Percentiles rank a stretch among this genome's conserved stretches.
Conservation (phyloP, 2,329 filamentous ascomycete species). For the Stenocarpella maydis region DNA sequence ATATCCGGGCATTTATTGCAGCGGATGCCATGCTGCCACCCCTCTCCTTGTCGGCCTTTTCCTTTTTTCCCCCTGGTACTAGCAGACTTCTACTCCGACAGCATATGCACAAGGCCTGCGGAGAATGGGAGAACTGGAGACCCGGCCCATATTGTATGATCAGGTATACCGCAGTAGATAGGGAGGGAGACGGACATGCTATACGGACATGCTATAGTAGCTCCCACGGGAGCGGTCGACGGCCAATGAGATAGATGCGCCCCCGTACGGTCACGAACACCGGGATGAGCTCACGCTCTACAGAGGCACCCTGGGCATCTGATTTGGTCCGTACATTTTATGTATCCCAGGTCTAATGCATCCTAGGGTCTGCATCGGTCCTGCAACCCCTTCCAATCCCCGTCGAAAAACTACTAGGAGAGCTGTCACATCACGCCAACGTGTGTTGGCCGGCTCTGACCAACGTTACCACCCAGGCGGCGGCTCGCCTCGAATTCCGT, state of each 20-base stretch:
- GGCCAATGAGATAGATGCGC: conserved; percentile 5
- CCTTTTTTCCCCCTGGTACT: too few species aligned
- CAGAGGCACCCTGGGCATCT: too few species aligned
- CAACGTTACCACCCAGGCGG: not conserved
- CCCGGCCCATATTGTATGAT: too few species aligned
- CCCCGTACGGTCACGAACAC: conserved; percentile 2
- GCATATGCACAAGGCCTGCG: not conserved
- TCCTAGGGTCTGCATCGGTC: not conserved
- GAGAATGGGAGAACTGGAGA: not conserved
- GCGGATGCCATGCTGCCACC: not conserved
- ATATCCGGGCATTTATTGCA: not conserved
- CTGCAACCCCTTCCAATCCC: not conserved
- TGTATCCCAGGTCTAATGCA: not conserved
- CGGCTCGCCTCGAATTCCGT: not conserved
- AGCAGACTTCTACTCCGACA: too few species aligned
- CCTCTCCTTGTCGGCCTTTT: not conserved
- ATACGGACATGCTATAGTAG: conserved; percentile 1
- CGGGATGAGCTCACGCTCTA: conserved; percentile 4
- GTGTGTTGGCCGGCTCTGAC: conserved; percentile 3
- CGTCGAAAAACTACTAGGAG: not conserved
- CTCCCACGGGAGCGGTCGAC: not conserved
- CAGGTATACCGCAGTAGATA: not conserved
- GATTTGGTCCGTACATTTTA: not conserved
- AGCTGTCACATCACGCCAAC: conserved; percentile 19
- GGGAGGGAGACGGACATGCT: not conserved